Evolutionary conservation across 345 rosid genomes (phyloP).

Genomic region (Sonneratia alba): DNA sequence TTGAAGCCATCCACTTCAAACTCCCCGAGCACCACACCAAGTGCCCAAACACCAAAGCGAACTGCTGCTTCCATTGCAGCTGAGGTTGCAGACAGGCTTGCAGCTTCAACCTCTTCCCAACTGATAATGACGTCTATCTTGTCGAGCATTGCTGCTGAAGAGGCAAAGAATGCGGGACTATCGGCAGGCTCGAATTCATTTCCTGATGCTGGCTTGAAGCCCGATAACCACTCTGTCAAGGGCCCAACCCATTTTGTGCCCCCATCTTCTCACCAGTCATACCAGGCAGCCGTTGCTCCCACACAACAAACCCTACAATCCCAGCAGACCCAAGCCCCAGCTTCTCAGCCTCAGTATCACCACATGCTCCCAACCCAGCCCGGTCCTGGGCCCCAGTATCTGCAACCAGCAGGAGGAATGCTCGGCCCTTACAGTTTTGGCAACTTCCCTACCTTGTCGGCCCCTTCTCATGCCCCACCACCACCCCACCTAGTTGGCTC

Average conservation of each 20-base stretch:
- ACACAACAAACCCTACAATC: slow-evolving; percentile 27
- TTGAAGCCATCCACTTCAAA: slow-evolving; percentile 24
- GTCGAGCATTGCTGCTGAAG: slow-evolving; percentile 88
- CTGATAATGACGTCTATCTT: slow-evolving; percentile 88
- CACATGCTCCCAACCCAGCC: slow-evolving; percentile 44
- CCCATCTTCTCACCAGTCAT: slow-evolving; percentile 32
- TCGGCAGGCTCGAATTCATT: slow-evolving; percentile 18
- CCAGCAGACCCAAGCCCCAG: slow-evolving; percentile 25
- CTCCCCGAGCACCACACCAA: slow-evolving; percentile 19
- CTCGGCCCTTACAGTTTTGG: slow-evolving; percentile 49
- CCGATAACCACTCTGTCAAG: slow-evolving; percentile 21
- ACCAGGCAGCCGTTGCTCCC: slow-evolving; percentile 29
- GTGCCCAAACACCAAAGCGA: slow-evolving; percentile 48
- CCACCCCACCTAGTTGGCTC: slow-evolving; percentile 40
- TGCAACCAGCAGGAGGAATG: slow-evolving; percentile 43
- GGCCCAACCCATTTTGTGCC: slow-evolving; percentile 19
- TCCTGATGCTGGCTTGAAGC: slow-evolving; percentile 27
- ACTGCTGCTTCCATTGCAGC: slow-evolving; percentile 91
- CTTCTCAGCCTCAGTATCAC: slow-evolving; percentile 53
- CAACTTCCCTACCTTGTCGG: slow-evolving; percentile 47
- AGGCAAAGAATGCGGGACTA: slow-evolving; percentile 59
- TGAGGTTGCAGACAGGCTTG: slow-evolving; percentile 83
- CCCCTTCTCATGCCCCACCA: slow-evolving; percentile 41
- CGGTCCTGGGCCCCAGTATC: slow-evolving; percentile 41
- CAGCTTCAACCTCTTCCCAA: slow-evolving; percentile 85